phyloP scores from a whole-genome alignment of 805 yeast genomes.

The Teunomyces pallodes region DNA sequence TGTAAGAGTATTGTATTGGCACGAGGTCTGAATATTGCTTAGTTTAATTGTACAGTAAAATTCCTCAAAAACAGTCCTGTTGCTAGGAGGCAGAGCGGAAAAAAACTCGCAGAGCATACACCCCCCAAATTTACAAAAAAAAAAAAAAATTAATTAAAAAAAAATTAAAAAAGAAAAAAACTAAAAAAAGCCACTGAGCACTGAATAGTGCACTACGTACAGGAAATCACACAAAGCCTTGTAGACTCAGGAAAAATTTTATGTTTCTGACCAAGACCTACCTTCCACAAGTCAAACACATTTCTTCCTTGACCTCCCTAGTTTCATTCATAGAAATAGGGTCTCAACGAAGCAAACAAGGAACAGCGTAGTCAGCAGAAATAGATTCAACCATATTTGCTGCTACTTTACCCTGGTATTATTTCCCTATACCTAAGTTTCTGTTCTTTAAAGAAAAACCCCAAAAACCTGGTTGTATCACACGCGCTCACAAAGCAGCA shows the following conservation, averaged over 20 bases:
- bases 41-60: no score
- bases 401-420: background rate
- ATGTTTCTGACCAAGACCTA: background rate
- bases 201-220: background rate
- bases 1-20: no score
- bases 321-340: background rate
- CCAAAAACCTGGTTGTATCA: constrained; percentile 1
- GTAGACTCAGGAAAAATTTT: background rate
- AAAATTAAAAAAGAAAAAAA: background rate
- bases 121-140: constrained; percentile 27
- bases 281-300: constrained; percentile 1
- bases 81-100: background rate
- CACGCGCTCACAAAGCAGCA: background rate
- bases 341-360: background rate
- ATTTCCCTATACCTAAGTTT: background rate
- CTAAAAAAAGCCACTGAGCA: background rate
- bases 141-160: background rate
- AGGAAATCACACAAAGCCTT: background rate
- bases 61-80: no score
- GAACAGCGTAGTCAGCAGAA: constrained; percentile 2
- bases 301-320: constrained; percentile 1
- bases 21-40: no score
- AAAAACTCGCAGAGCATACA: constrained; percentile 13
- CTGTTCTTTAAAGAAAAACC: background rate
- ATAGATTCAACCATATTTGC: background rate